Evolutionary conservation across 2,329 filamentous ascomycete species (phyloP).

Genomic region (Periconia sp.): DNA sequence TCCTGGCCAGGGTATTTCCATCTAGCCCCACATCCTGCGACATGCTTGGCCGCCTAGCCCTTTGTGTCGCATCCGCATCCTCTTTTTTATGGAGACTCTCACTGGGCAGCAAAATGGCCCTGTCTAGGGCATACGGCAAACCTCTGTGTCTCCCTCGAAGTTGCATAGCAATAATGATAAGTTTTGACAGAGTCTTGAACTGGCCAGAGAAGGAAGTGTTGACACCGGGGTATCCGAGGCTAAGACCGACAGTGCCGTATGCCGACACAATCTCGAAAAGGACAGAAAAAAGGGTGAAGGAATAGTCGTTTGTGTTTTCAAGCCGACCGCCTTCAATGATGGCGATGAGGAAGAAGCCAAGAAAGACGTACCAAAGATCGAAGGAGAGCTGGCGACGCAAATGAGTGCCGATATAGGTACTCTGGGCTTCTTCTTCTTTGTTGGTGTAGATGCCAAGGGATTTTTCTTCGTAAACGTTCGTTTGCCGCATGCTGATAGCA

Average conservation of each 20-base stretch:
- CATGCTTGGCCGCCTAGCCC: constrained; percentile 38
- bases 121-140: constrained; percentile 70
- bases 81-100: constrained; percentile 69
- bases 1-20: constrained; percentile 18
- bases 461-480: constrained; percentile 95
- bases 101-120: constrained; percentile 71
- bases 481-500: constrained; percentile 90
- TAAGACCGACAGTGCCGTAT: constrained; percentile 86
- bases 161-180: constrained; percentile 71
- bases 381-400: constrained; percentile 93
- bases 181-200: constrained; percentile 73
- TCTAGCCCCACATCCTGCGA: constrained; percentile 20
- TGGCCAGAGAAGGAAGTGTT: constrained; percentile 84
- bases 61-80: constrained; percentile 56
- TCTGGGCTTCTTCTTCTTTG: constrained; percentile 59
- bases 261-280: constrained; percentile 52
- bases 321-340: constrained; percentile 83
- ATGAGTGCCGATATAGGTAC: constrained; percentile 90
- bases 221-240: constrained; percentile 76
- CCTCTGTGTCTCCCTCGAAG: constrained; percentile 70
- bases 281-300: constrained; percentile 57
- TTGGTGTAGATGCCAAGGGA: constrained; percentile 76
- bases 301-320: constrained; percentile 62
- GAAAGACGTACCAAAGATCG: constrained; percentile 95
- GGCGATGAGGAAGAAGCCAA: constrained; percentile 90